Evolutionary conservation across 805 yeast species (phyloP), one percentile per base, ranked within the genome.

Genomic region (Candida odintsovae): DNA sequence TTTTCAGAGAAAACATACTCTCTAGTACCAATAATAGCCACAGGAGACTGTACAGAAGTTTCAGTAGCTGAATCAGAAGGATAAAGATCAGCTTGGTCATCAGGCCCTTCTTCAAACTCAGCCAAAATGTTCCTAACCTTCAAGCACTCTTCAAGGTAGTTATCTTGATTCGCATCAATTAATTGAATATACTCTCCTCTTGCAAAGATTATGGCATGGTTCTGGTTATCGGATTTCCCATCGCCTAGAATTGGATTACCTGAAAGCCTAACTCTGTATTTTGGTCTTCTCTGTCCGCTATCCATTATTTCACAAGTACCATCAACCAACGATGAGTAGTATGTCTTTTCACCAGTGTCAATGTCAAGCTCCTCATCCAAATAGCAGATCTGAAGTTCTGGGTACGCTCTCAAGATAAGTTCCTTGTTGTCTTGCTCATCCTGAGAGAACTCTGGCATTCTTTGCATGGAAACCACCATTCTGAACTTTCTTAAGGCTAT

Each of bases 241-340:
- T 86, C 94, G 41, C 95, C 95, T 49, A 86, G 71, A 45, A 86
- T 83, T 41, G 95, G 95, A 61, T 85, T 79, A 16, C 95, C 95
- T 13, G 90, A 82, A 39, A 86, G 70, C 54, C 70, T 77, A 41
- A 86, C 75, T 54, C 81, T 70, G 56, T 80, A 81, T 54, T 80
- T 78, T 26, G 88, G 88, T 48, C 70, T 69, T 51, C 85, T 68
- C 48, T 71, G 59, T 11, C 89, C 88, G 53, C 74, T 70, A 41
- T 75, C 81, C 42, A 76, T 57, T 42, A 83, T 71, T 46, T 76
- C 80, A 59, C 89, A 82, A 48, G 75, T 73, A 36, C 87, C 86
- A 68, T 86, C 95, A 57, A 86, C 77, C 64, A 86, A 68, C 26
- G 82, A 74, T 6, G 92, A 82, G 57, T 75, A 82, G 47, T 72